A percentile compares a stretch with the other conserved stretches of the same genome.
These are phyloP conservation scores for Pyrenophora tritici-repentis DNA, from an alignment of 2,329 filamentous ascomycete genomes.

Conservation along the genomic window DNA sequence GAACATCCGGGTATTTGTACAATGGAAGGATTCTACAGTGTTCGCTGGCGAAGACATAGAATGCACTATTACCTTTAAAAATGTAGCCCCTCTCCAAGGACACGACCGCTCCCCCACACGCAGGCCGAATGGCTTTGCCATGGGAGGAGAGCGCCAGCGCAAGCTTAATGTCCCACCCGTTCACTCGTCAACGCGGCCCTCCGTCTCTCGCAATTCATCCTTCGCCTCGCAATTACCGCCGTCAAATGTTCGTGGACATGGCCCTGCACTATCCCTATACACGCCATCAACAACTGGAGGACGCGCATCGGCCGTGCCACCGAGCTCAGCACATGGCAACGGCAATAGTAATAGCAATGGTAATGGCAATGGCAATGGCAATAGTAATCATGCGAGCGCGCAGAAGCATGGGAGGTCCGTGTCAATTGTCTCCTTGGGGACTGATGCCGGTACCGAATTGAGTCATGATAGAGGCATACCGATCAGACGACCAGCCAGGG, in stretches of 20 bases:
- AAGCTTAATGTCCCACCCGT: conserved; percentile 48
- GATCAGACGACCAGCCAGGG: conserved; percentile 58
- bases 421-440: conserved; percentile 57
- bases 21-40: conserved; percentile 91
- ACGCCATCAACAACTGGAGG: conserved; percentile 44
- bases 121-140: conserved; percentile 45
- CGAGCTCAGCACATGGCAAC: conserved; percentile 26
- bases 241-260: conserved; percentile 61
- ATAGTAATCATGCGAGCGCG: conserved; percentile 31
- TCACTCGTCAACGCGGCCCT: conserved; percentile 43
- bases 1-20: conserved; percentile 93
- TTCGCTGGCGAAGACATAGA: conserved; percentile 96
- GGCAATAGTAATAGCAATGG: background rate
- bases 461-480: conserved; percentile 33
- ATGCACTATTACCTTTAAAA: conserved; percentile 96
- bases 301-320: conserved; percentile 29
- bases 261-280: conserved; percentile 68
- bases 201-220: conserved; percentile 45
- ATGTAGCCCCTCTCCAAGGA: conserved; percentile 64
- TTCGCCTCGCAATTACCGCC: conserved; percentile 38
- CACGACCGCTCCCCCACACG: conserved; percentile 37
- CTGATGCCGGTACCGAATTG: conserved; percentile 45
- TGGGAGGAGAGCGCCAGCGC: conserved; percentile 45
- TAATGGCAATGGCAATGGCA: conserved; percentile 6
- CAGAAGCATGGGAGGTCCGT: conserved; percentile 53